Percentiles rank a stretch among this genome's conserved stretches.
These are phyloP conservation scores for Populus tomentosa DNA, from an alignment of 441 rosid species.

Conservation along the genomic window DNA sequence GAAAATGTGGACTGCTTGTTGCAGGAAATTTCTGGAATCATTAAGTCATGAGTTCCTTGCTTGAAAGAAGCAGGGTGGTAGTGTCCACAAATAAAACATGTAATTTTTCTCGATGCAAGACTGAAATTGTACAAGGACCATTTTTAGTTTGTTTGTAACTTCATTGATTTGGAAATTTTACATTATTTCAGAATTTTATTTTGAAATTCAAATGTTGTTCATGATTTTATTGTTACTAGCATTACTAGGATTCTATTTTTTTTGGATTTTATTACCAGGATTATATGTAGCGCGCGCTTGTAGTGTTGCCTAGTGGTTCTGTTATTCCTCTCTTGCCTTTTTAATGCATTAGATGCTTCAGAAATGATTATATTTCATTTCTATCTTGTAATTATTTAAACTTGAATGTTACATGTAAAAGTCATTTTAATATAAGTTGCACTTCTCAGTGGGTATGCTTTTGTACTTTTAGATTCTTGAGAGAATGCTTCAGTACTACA, in stretches of 20 bases:
- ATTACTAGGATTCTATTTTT: too few species aligned
- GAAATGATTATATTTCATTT: background rate
- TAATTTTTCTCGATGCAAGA: too few species aligned
- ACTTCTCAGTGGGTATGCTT: conserved; percentile 5
- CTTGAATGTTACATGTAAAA: background rate
- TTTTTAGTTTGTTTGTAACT: too few species aligned
- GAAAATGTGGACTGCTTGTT: background rate
- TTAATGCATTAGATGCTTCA: background rate
- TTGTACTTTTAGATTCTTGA: conserved; percentile 55
- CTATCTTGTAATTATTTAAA: background rate
- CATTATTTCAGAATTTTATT: too few species aligned
- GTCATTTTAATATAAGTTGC: background rate
- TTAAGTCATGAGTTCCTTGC: too few species aligned
- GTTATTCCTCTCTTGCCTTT: background rate
- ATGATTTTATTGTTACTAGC: too few species aligned
- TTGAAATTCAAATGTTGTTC: too few species aligned
- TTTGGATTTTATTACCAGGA: background rate
- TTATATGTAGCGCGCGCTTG: background rate
- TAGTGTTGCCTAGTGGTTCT: background rate
- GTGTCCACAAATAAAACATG: too few species aligned
- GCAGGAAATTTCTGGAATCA: too few species aligned
- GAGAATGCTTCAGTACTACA: conserved; percentile 64
- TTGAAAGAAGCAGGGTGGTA: too few species aligned
- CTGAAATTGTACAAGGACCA: too few species aligned
- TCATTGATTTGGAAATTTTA: too few species aligned